Evolutionary conservation across 208 protist species (phyloP).

Genomic region (Lotmaria passim): DNA sequence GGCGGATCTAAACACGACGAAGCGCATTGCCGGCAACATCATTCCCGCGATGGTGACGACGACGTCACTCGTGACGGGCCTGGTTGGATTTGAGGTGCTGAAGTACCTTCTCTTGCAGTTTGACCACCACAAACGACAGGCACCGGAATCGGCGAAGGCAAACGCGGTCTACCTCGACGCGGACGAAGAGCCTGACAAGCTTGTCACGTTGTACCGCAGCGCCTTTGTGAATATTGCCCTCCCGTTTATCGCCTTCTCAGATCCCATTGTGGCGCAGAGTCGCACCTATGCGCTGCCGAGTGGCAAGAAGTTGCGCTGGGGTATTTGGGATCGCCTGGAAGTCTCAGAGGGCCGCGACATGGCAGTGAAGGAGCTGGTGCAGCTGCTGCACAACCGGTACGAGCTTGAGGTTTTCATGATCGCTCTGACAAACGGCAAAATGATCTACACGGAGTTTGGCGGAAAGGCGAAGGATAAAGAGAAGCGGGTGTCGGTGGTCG

Average conservation of each 20-base stretch:
- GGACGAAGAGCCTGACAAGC: slow-evolving; percentile 44
- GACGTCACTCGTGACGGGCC: slow-evolving; percentile 98
- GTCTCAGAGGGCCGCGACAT: slow-evolving; percentile 94
- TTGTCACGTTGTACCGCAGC: slow-evolving; percentile 91
- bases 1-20: slow-evolving; percentile 80
- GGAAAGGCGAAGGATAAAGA: slow-evolving; percentile 76
- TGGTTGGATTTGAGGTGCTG: slow-evolving; percentile 97
- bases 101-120: slow-evolving; percentile 93
- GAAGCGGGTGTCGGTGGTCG: slow-evolving; percentile 64
- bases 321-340: slow-evolving; percentile 98
- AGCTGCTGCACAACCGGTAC: slow-evolving; percentile 87
- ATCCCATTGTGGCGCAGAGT: slow-evolving; percentile 88
- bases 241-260: slow-evolving; percentile 96
- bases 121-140: slow-evolving; percentile 30
- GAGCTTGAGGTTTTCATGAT: slow-evolving; percentile 95
- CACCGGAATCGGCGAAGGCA: not conserved
- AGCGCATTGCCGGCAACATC: slow-evolving; percentile 98
- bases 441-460: slow-evolving; percentile 84
- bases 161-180: slow-evolving; percentile 27
- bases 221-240: slow-evolving; percentile 98
- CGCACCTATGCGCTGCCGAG: slow-evolving; percentile 59
- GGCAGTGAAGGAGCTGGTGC: slow-evolving; percentile 93
- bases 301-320: slow-evolving; percentile 76
- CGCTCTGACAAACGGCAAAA: slow-evolving; percentile 79
- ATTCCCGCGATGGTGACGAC: slow-evolving; percentile 99